Evolutionary conservation across 371 early-diverging fungal genomes (phyloP).

Genomic region (Nematocida parisii): DNA sequence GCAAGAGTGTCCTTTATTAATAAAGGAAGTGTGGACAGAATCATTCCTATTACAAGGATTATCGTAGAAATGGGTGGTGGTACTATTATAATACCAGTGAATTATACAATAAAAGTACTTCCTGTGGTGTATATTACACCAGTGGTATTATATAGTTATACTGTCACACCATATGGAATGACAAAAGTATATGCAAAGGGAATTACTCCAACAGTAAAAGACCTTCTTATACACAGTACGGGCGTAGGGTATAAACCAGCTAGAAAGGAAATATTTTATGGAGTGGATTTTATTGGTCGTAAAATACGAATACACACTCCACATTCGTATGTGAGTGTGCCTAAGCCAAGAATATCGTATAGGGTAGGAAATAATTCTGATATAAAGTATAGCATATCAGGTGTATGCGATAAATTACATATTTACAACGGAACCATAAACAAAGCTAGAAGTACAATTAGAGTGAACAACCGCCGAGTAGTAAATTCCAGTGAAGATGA

Average conservation of each 20-base stretch:
- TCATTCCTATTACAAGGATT: neutral
- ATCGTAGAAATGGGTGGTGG: neutral
- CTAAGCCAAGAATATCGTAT: conserved; percentile 1
- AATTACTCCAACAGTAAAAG: neutral
- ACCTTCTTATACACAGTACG: neutral
- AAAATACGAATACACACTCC: conserved; percentile 7
- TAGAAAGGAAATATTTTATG: conserved; percentile 1
- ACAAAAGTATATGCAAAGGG: conserved; percentile 21
- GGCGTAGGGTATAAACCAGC: conserved; percentile 8
- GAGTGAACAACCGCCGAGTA: neutral
- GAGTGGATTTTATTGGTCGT: conserved; percentile 7
- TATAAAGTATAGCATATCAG: neutral
- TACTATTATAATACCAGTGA: neutral
- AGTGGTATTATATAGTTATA: neutral
- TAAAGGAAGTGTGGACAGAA: neutral
- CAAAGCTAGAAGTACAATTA: neutral
- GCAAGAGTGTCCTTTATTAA: neutral
- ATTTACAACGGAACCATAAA: neutral
- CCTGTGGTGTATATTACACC: conserved; percentile 4
- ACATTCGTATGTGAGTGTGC: neutral
- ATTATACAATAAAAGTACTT: neutral
- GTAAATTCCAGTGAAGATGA: neutral
- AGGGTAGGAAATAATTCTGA: neutral
- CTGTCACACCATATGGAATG: neutral
- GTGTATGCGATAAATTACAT: neutral